Evolutionary conservation across 164 flowering plant species (phyloP).

Genomic region (Aristolochia californica): DNA sequence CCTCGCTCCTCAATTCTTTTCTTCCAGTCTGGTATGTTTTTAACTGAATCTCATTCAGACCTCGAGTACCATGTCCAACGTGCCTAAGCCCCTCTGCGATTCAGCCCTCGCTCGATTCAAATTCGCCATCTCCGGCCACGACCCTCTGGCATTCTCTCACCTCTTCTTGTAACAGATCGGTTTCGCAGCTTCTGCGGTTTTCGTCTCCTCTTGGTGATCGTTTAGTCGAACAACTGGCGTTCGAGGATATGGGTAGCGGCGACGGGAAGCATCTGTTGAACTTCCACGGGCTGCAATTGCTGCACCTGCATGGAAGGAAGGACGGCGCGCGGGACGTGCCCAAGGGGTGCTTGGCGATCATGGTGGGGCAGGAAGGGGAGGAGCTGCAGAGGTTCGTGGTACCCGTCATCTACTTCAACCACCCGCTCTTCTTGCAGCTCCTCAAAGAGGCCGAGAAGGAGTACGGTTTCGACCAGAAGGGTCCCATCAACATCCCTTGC

Average conservation of each 20-base stretch:
- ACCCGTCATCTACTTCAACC: conserved; percentile 63
- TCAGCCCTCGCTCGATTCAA: conserved; percentile 44
- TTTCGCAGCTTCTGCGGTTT: too few relatives aligned
- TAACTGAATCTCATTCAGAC: background rate
- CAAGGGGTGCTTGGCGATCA: conserved; percentile 61
- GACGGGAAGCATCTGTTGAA: conserved; percentile 20
- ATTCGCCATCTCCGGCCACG: conserved; percentile 52
- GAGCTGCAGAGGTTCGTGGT: conserved; percentile 59
- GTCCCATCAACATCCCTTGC: conserved; percentile 68
- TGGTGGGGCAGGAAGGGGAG: conserved; percentile 46
- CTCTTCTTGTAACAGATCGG: background rate
- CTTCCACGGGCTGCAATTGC: conserved; percentile 30
- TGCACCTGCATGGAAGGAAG: conserved; percentile 29
- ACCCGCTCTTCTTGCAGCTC: conserved; percentile 59
- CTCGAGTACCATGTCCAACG: conserved; percentile 44
- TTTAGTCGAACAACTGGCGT: background rate
- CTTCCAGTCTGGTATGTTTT: conserved; percentile 1
- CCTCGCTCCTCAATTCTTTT: background rate
- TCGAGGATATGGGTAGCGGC: conserved; percentile 9
- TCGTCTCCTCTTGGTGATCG: background rate
- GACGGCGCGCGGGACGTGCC: conserved; percentile 31
- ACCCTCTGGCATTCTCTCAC: conserved; percentile 68
- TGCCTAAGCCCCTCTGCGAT: conserved; percentile 46
- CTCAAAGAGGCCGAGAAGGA: conserved; percentile 75
- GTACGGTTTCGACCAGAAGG: conserved; percentile 72